Percentiles rank a stretch among this genome's conserved stretches.
Conservation (phyloP, 2,329 filamentous ascomycete species). For the Scedosporium aurantiacum region DNA sequence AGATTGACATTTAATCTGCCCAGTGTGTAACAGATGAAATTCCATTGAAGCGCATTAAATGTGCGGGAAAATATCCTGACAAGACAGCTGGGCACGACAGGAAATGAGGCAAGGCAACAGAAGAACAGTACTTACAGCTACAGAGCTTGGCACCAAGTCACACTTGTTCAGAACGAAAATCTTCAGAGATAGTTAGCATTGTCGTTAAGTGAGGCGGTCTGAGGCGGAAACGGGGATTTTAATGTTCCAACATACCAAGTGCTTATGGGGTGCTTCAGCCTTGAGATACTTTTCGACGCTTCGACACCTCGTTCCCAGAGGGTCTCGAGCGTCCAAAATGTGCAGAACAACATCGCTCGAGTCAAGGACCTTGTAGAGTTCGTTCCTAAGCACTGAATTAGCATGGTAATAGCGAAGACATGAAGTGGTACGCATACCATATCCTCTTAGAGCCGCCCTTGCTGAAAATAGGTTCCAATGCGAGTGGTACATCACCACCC, state of each 20-base stretch:
- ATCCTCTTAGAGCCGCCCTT: conserved; percentile 95
- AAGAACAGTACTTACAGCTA: conserved; percentile 67
- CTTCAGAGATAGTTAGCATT: neutral
- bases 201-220: neutral
- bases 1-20: conserved; percentile 68
- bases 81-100: conserved; percentile 49
- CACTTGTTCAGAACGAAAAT: conserved; percentile 33
- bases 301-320: conserved; percentile 77
- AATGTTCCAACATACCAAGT: conserved; percentile 57
- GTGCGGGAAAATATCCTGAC: conserved; percentile 70
- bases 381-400: conserved; percentile 40
- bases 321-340: conserved; percentile 81
- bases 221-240: conserved; percentile 26
- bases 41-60: conserved; percentile 53
- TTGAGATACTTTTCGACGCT: conserved; percentile 74
- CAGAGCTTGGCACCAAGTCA: conserved; percentile 81
- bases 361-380: conserved; percentile 90
- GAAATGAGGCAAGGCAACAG: conserved; percentile 9
- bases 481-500: conserved; percentile 41
- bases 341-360: conserved; percentile 77
- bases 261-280: conserved; percentile 92
- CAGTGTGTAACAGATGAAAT: conserved; percentile 96
- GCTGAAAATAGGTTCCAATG: conserved; percentile 78
- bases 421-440: conserved; percentile 37
- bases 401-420: neutral